Percentiles rank a stretch among this genome's conserved stretches.
These are phyloP conservation scores for Aegilops speltoides DNA, from an alignment of 176 grass and related monocot genomes.

Conservation along the genomic window DNA sequence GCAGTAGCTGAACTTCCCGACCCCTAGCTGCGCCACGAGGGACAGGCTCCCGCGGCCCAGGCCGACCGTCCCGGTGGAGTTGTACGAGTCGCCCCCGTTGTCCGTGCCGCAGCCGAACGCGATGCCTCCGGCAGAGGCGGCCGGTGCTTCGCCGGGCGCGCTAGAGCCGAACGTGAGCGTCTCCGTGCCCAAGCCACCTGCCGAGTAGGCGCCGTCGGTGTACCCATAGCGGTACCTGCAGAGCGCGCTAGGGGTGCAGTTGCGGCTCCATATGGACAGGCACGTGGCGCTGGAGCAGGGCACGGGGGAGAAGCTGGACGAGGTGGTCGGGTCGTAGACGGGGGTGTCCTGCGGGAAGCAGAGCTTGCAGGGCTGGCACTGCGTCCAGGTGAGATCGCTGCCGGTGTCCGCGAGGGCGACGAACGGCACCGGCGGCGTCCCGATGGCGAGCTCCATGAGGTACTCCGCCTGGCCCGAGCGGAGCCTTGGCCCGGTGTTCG, in stretches of 20 bases:
- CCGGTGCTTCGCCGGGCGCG: background rate
- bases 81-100: background rate
- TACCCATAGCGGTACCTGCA: conserved; percentile 21
- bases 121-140: background rate
- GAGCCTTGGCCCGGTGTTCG: background rate
- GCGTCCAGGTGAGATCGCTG: background rate
- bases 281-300: background rate
- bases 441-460: conserved; percentile 31
- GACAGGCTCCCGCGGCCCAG: conserved; percentile 25
- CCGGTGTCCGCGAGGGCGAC: background rate
- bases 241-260: background rate
- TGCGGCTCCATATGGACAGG: background rate
- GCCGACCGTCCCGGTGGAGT: conserved; percentile 28
- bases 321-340: background rate
- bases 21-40: conserved; percentile 27
- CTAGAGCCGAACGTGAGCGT: conserved; percentile 24
- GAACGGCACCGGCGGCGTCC: conserved; percentile 17
- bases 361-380: background rate
- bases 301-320: background rate
- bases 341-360: background rate
- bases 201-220: background rate
- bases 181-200: conserved; percentile 9
- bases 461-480: conserved; percentile 6
- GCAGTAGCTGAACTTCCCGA: conserved; percentile 42
- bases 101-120: conserved; percentile 15